Conservation (phyloP, 441 rosid species). For the Dalechampia spathulata region DNA sequence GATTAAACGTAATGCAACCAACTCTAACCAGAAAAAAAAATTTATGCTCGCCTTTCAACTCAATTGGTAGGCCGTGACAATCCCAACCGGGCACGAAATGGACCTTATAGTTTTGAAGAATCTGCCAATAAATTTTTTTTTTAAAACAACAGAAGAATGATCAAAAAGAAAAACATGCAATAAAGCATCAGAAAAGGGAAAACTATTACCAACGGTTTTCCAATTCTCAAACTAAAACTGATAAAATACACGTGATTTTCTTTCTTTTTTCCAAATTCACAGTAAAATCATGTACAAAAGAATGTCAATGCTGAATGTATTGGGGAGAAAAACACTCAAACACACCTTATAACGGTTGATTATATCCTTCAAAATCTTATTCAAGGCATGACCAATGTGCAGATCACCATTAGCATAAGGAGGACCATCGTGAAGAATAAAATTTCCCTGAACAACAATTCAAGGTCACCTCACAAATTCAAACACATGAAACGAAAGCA, state of each 20-base stretch:
- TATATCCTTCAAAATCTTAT: slow-evolving; percentile 94
- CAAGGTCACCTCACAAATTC: slow-evolving; percentile 25
- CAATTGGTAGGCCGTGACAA: slow-evolving; percentile 98
- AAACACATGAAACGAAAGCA: slow-evolving; percentile 12
- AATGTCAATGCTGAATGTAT: slow-evolving; percentile 1
- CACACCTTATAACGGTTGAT: slow-evolving; percentile 89
- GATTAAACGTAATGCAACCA: neutral
- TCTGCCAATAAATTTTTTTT: slow-evolving; percentile 52
- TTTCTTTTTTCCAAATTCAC: neutral
- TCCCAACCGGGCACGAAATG: slow-evolving; percentile 94
- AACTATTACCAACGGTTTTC: no score
- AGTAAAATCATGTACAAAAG: neutral
- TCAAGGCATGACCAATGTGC: slow-evolving; percentile 96
- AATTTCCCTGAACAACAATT: slow-evolving; percentile 49
- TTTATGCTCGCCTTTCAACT: slow-evolving; percentile 75
- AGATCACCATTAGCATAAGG: slow-evolving; percentile 96
- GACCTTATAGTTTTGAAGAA: slow-evolving; percentile 89
- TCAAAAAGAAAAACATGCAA: neutral
- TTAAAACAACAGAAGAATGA: slow-evolving; percentile 11
- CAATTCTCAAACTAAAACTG: neutral
- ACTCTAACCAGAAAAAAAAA: slow-evolving; percentile 7
- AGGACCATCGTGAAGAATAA: slow-evolving; percentile 96
- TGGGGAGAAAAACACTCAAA: slow-evolving; percentile 6
- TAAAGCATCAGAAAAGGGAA: neutral
- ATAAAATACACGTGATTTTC: neutral